These are phyloP conservation scores for Pseudognaphalium luteoalbum DNA, from an alignment of 129 eudicot genomes.

Conservation along the genomic window DNA sequence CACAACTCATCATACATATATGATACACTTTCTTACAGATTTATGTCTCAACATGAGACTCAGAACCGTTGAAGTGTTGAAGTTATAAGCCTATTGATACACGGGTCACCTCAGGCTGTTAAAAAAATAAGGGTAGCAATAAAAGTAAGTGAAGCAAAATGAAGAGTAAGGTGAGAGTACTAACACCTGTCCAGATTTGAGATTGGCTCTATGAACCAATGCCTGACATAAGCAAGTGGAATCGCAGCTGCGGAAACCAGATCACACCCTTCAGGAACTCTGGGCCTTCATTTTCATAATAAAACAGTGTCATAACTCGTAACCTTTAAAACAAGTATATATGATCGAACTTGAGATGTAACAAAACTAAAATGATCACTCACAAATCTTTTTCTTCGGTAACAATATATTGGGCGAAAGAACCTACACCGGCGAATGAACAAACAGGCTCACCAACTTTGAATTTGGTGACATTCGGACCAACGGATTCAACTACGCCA, in stretches of 20 bases:
- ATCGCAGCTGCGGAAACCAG: conserved; percentile 80
- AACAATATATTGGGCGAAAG: conserved; percentile 71
- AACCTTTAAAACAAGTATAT: background rate
- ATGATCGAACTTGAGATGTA: too few relatives aligned
- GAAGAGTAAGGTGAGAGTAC: background rate
- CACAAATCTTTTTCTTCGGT: conserved; percentile 68
- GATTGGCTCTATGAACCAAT: conserved; percentile 78
- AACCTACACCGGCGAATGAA: conserved; percentile 53
- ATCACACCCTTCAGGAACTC: conserved; percentile 85
- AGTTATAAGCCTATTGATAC: too few relatives aligned
- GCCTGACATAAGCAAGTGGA: conserved; percentile 85
- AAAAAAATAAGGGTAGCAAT: too few relatives aligned
- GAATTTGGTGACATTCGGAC: conserved; percentile 57
- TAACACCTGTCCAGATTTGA: conserved; percentile 69
- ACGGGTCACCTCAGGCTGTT: too few relatives aligned
- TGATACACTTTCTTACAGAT: too few relatives aligned
- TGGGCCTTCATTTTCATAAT: conserved; percentile 43
- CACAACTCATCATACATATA: too few relatives aligned
- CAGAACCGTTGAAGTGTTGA: too few relatives aligned
- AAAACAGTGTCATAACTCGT: background rate
- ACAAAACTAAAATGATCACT: conserved; percentile 25
- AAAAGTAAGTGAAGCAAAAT: too few relatives aligned
- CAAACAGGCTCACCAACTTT: conserved; percentile 80
- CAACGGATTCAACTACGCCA: conserved; percentile 70
- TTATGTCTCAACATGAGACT: too few relatives aligned